These are phyloP conservation scores for Pythium inflatum DNA, from an alignment of 352 stramenopile species.

Conservation along the genomic window DNA sequence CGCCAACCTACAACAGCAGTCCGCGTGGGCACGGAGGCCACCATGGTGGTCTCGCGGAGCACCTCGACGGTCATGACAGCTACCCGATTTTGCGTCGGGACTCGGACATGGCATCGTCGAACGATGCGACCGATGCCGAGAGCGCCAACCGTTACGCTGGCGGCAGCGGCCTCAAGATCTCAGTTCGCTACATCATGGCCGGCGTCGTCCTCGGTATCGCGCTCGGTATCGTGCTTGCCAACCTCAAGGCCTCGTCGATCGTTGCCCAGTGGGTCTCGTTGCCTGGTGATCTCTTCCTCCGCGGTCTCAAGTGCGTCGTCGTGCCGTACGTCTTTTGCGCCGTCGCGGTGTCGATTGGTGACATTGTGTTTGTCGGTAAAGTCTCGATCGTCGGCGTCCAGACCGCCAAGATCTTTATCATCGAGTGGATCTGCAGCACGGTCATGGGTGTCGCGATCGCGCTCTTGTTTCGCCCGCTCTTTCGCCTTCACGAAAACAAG, in stretches of 20 bases:
- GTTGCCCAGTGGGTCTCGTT: constrained; percentile 64
- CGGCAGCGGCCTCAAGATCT: constrained; percentile 54
- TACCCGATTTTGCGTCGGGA: constrained; percentile 24
- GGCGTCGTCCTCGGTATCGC: constrained; percentile 53
- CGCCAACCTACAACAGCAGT: constrained; percentile 39
- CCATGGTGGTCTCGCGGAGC: too few relatives aligned
- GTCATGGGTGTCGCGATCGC: constrained; percentile 58
- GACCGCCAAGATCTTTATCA: constrained; percentile 65
- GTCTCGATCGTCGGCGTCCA: constrained; percentile 66
- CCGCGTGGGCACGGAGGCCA: too few relatives aligned
- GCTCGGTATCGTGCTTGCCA: constrained; percentile 53
- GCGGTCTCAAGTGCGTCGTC: constrained; percentile 77
- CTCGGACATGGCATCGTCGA: constrained; percentile 4
- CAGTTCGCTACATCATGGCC: constrained; percentile 55
- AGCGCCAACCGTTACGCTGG: constrained; percentile 49
- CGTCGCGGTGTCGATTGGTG: constrained; percentile 71
- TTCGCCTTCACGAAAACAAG: constrained; percentile 36
- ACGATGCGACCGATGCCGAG: constrained; percentile 1
- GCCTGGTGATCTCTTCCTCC: constrained; percentile 75
- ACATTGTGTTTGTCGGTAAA: constrained; percentile 80
- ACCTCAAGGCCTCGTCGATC: constrained; percentile 47
- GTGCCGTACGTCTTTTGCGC: constrained; percentile 84
- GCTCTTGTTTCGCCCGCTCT: constrained; percentile 60
- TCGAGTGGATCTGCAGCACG: constrained; percentile 58
- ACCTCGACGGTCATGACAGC: constrained; percentile 1